Conservation (phyloP, 345 rosid species). For the Salix udensis region DNA sequence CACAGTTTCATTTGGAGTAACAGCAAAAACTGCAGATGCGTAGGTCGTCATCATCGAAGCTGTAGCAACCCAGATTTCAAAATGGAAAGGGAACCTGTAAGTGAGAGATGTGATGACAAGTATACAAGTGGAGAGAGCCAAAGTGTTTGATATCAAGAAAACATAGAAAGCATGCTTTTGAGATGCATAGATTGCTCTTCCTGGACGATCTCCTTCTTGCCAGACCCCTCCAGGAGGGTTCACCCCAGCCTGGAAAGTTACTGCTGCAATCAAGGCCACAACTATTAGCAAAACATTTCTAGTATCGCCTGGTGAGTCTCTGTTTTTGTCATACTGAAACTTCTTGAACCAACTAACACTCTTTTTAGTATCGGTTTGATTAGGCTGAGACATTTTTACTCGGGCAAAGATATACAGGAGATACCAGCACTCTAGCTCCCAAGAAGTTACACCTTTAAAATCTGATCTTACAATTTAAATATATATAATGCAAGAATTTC, state of each 20-base stretch:
- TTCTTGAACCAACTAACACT: too few species aligned
- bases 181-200: constrained; percentile 16
- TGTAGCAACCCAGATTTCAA: constrained; percentile 18
- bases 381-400: too few species aligned
- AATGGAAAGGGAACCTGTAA: constrained; percentile 20
- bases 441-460: too few species aligned
- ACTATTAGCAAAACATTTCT: constrained; percentile 9
- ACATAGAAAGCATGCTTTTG: constrained; percentile 16
- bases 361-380: too few species aligned
- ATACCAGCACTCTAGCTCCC: too few species aligned
- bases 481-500: too few species aligned
- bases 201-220: constrained; percentile 16
- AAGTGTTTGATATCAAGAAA: constrained; percentile 24
- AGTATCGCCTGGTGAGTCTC: constrained; percentile 18
- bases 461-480: too few species aligned
- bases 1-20: constrained; percentile 12
- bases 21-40: constrained; percentile 23
- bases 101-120: constrained; percentile 18
- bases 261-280: constrained; percentile 12
- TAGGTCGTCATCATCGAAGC: constrained; percentile 21
- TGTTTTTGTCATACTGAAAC: constrained; percentile 9
- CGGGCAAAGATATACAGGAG: too few species aligned
- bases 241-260: constrained; percentile 27
- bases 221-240: constrained; percentile 23
- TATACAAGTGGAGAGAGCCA: constrained; percentile 5